phyloP scores from a whole-genome alignment of 1,139 yeast genomes.

The Eremothecium sinecaudum region DNA sequence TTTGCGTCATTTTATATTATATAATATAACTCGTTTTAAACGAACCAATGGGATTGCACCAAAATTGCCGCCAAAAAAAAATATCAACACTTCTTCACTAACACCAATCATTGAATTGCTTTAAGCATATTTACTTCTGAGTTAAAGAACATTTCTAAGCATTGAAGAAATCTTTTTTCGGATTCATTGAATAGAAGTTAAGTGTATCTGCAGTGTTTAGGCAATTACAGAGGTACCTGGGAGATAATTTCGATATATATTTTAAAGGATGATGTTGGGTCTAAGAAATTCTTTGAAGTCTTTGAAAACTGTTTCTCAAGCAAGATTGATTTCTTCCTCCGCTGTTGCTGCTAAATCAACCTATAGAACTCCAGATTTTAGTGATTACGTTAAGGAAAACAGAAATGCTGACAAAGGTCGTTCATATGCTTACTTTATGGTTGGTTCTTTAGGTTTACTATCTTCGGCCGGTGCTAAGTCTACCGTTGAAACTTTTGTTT shows the following conservation, averaged over 20 bases:
- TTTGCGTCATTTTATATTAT: slow-evolving; percentile 1
- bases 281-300: slow-evolving; percentile 21
- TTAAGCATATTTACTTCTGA: too few relatives aligned
- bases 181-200: neutral
- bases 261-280: slow-evolving; percentile 16
- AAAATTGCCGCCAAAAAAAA: slow-evolving; percentile 3
- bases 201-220: neutral
- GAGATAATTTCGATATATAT: too few relatives aligned
- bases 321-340: slow-evolving; percentile 40
- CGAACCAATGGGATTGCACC: slow-evolving; percentile 9
- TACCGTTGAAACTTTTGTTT: slow-evolving; percentile 89
- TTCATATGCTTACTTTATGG: slow-evolving; percentile 92
- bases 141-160: too few relatives aligned
- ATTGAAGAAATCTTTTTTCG: too few relatives aligned
- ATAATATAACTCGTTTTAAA: slow-evolving; percentile 1
- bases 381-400: slow-evolving; percentile 67
- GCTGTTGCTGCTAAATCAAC: slow-evolving; percentile 53
- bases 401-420: slow-evolving; percentile 63
- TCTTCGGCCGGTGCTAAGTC: slow-evolving; percentile 97
- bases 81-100: too few relatives aligned
- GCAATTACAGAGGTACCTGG: neutral
- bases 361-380: slow-evolving; percentile 89
- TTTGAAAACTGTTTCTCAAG: slow-evolving; percentile 14
- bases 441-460: slow-evolving; percentile 90
- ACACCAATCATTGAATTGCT: too few relatives aligned